Percentiles rank a stretch among this genome's conserved stretches.
Conservation (phyloP, 257 asterid genomes). For the Ajuga chamaepitys region DNA sequence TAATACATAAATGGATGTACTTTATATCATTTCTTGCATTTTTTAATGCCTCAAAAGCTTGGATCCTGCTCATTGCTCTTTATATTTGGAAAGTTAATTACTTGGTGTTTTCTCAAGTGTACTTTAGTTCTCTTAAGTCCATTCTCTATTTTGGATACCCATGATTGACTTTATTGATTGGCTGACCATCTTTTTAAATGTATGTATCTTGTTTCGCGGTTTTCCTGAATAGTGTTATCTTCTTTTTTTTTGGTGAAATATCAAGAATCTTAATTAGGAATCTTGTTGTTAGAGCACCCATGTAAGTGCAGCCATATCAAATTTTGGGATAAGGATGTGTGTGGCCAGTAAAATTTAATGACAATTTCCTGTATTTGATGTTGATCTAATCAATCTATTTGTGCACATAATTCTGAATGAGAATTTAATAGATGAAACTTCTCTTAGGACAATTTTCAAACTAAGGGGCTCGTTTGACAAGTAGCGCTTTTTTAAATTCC, state of each 20-base stretch:
- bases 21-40: conserved; percentile 28
- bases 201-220: background rate
- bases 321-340: conserved; percentile 10
- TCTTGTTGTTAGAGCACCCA: background rate
- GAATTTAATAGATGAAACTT: background rate
- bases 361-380: background rate
- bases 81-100: conserved; percentile 19
- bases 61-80: conserved; percentile 30
- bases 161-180: conserved; percentile 40
- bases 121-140: conserved; percentile 12
- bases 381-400: background rate
- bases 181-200: conserved; percentile 19
- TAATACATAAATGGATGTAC: conserved; percentile 35
- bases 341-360: background rate
- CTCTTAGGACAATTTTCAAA: background rate
- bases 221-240: background rate
- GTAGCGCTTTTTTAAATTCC: no score
- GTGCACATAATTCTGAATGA: background rate
- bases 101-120: conserved; percentile 16
- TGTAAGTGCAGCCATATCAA: background rate
- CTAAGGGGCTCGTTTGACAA: conserved; percentile 1
- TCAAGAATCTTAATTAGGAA: conserved; percentile 7
- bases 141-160: conserved; percentile 30
- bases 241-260: no score
- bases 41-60: conserved; percentile 38